phyloP scores from a whole-genome alignment of 306 rosid genomes.

The Vicia faba region DNA sequence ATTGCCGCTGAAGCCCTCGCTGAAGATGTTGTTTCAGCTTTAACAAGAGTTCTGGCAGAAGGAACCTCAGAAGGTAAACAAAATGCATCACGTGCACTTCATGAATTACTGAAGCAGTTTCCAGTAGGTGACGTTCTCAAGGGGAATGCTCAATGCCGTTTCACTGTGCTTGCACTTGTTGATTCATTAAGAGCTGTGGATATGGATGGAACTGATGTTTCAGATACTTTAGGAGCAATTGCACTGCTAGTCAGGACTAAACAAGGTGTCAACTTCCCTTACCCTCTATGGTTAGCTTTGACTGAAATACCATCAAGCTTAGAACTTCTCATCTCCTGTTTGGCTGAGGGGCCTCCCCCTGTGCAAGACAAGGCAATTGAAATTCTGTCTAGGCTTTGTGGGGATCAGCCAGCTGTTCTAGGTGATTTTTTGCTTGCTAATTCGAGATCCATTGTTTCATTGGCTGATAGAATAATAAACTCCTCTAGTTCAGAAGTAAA shows the following conservation, averaged over 20 bases:
- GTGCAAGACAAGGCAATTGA: slow-evolving; percentile 90
- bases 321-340: slow-evolving; percentile 71
- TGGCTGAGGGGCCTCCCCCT: slow-evolving; percentile 78
- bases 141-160: slow-evolving; percentile 73
- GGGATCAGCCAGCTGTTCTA: slow-evolving; percentile 66
- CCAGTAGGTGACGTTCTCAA: slow-evolving; percentile 69
- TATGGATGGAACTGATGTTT: slow-evolving; percentile 64
- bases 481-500: slow-evolving; percentile 78
- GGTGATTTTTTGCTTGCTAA: slow-evolving; percentile 67
- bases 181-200: slow-evolving; percentile 67
- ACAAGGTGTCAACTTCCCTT: slow-evolving; percentile 57
- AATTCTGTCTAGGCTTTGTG: slow-evolving; percentile 82
- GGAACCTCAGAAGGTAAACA: slow-evolving; percentile 82
- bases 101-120: slow-evolving; percentile 83
- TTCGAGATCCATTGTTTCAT: slow-evolving; percentile 62
- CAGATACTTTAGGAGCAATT: slow-evolving; percentile 80
- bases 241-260: slow-evolving; percentile 77
- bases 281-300: slow-evolving; percentile 68
- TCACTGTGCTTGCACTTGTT: slow-evolving; percentile 75
- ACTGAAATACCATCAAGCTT: slow-evolving; percentile 70
- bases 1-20: slow-evolving; percentile 80
- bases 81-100: slow-evolving; percentile 88
- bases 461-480: slow-evolving; percentile 76
- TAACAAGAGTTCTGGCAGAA: slow-evolving; percentile 78
- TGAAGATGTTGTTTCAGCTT: slow-evolving; percentile 83